Conservation (phyloP, 2,329 filamentous ascomycete species). For the Botryosphaeria dothidea region DNA sequence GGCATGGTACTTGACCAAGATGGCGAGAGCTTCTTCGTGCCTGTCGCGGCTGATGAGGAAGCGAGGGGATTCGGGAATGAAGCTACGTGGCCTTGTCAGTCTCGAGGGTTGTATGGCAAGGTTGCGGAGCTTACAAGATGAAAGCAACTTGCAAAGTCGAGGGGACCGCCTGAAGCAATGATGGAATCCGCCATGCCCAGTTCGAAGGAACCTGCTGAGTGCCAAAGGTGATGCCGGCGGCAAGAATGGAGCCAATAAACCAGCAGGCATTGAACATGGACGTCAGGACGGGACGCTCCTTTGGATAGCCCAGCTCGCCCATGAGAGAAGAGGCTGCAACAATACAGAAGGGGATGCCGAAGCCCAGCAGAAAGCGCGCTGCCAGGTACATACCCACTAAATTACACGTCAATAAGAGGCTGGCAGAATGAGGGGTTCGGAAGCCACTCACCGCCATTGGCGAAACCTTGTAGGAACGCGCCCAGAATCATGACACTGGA, state of each 20-base stretch:
- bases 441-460: constrained; percentile 37
- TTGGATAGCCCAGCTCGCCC: constrained; percentile 67
- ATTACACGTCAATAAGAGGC: neutral
- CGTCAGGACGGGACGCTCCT: constrained; percentile 66
- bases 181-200: constrained; percentile 69
- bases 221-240: constrained; percentile 65
- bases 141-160: constrained; percentile 64
- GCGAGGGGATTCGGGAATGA: constrained; percentile 65
- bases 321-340: constrained; percentile 65
- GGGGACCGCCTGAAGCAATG: constrained; percentile 63
- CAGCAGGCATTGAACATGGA: constrained; percentile 69
- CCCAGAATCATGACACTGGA: constrained; percentile 19
- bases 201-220: constrained; percentile 59
- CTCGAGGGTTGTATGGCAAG: constrained; percentile 27
- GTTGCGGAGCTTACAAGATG: constrained; percentile 51
- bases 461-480: constrained; percentile 31
- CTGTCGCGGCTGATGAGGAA: constrained; percentile 66
- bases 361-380: constrained; percentile 65
- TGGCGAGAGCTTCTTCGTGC: constrained; percentile 60
- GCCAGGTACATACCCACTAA: constrained; percentile 55
- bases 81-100: constrained; percentile 46
- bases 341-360: constrained; percentile 66
- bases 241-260: constrained; percentile 60
- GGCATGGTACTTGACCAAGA: constrained; percentile 65
- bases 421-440: too few species aligned